Percentiles rank a stretch among this genome's conserved stretches.
Evolutionary conservation across 192 early-diverging fungal genomes (phyloP).

Genomic region (Bifiguratus adelaidae): DNA sequence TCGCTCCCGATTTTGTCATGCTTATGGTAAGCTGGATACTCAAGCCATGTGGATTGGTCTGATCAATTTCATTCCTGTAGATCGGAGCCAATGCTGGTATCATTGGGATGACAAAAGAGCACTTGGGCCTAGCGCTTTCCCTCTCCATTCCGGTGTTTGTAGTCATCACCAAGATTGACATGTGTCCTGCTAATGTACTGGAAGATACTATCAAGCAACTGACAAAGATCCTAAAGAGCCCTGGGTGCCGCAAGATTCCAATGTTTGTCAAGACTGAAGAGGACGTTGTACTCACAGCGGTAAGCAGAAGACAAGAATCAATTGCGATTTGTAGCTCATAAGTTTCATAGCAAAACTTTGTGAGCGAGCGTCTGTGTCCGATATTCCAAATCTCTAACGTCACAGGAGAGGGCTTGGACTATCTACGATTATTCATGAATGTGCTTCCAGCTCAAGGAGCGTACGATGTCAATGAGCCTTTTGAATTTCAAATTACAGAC

Average conservation of each 20-base stretch:
- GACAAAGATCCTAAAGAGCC: slow-evolving; percentile 71
- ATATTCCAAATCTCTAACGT: slow-evolving; percentile 94
- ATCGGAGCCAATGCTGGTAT: slow-evolving; percentile 77
- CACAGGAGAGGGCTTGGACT: slow-evolving; percentile 56
- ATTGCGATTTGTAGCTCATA: neutral
- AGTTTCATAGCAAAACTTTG: slow-evolving; percentile 44
- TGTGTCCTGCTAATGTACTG: slow-evolving; percentile 79
- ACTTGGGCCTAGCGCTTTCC: slow-evolving; percentile 81
- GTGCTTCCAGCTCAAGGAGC: slow-evolving; percentile 54
- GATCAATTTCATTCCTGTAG: slow-evolving; percentile 6
- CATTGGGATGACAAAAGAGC: slow-evolving; percentile 91
- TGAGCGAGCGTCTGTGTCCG: slow-evolving; percentile 83
- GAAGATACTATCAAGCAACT: slow-evolving; percentile 77
- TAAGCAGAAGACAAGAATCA: slow-evolving; percentile 10
- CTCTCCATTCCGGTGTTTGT: slow-evolving; percentile 83
- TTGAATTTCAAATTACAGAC: slow-evolving; percentile 84
- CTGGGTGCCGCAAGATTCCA: slow-evolving; percentile 87
- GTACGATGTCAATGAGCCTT: slow-evolving; percentile 43
- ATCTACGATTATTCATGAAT: slow-evolving; percentile 76
- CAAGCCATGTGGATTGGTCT: neutral
- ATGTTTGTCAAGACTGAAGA: slow-evolving; percentile 66
- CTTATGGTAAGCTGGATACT: slow-evolving; percentile 59
- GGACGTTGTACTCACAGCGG: slow-evolving; percentile 70
- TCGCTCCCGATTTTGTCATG: slow-evolving; percentile 87
- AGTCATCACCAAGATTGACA: slow-evolving; percentile 91